Conservation (phyloP, 225 moss, liverwort and hornwort genomes). For the Thuidium tamariscinum region DNA sequence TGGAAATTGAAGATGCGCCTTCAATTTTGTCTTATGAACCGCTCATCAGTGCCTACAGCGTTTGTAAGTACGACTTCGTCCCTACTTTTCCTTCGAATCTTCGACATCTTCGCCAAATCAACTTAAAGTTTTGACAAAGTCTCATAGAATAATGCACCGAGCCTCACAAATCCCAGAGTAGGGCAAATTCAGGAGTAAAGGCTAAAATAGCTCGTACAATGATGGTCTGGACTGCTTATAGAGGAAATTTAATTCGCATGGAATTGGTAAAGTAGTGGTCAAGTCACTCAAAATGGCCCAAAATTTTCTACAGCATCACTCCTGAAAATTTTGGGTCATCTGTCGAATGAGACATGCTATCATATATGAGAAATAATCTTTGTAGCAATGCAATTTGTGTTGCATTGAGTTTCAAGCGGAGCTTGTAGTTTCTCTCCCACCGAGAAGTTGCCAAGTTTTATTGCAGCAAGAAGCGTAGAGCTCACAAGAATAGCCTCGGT, state of each 20-base stretch:
- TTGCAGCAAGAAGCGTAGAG: not conserved
- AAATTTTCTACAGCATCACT: not conserved
- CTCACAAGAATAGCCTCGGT: not conserved
- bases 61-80: not conserved
- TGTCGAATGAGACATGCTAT: not conserved
- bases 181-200: not conserved
- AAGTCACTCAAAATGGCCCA: too few species aligned
- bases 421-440: not conserved
- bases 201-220: not conserved
- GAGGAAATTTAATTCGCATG: not conserved
- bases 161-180: not conserved
- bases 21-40: not conserved
- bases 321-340: too few species aligned
- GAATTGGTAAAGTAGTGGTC: not conserved
- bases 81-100: not conserved
- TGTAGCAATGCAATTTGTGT: too few species aligned
- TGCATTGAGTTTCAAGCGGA: not conserved
- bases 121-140: not conserved
- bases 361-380: not conserved
- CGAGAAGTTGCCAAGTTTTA: not conserved
- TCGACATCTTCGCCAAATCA: not conserved
- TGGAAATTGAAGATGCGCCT: not conserved
- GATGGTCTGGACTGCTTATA: not conserved
- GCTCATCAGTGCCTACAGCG: not conserved
- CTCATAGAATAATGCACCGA: not conserved